Base-by-base conservation (phyloP, 129 eudicot genomes). In the Artemisia annua region DNA sequence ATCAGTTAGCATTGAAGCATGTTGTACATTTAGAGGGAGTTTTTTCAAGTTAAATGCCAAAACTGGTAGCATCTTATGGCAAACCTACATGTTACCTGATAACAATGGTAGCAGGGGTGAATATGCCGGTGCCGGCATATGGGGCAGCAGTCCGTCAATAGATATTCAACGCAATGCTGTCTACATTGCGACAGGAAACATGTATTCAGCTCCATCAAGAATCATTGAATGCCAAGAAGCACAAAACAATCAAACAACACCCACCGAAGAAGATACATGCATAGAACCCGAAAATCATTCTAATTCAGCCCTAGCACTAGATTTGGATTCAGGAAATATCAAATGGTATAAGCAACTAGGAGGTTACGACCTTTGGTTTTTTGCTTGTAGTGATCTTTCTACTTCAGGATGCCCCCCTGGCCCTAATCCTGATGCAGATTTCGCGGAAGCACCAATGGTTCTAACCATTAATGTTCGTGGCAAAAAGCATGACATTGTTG, bases 81-180 rank as follows among this genome's bases (percentile, higher is more conserved):
- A 83, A 49, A 85, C 87, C 63, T 88, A 85, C 65, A 91, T 89
- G 39, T 71, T 91, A 1, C 97, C 97, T 0, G 88, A 86, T 61
- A 91, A 91, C 70, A 86, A 91, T 2, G 89, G 88, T 55, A 78
- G 75, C 50, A 63, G 67, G 3, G 77, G 82, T 3, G 87, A 83
- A 16, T 91, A 85, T 10, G 69, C 97, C 0, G 97, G 95, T 58
- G 97, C 84, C 0, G 87, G 80, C 24, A 77, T 91, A 79, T 88
- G 97, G 97, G 97, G 97, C 16, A 91, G 95, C 67, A 91, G 91
- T 75, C 97, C 91, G 3, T 51, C 97, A 51, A 85, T 91, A 4
- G 97, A 88, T 75, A 53, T 75, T 6, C 13, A 5, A 0, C 78
- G 95, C 0, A 78, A 80, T 2, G 70, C 60, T 9, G 89, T 91